These are phyloP conservation scores for Malassezia sp. DNA, from an alignment of 1,284 basidiomycete genomes.

Conservation along the genomic window DNA sequence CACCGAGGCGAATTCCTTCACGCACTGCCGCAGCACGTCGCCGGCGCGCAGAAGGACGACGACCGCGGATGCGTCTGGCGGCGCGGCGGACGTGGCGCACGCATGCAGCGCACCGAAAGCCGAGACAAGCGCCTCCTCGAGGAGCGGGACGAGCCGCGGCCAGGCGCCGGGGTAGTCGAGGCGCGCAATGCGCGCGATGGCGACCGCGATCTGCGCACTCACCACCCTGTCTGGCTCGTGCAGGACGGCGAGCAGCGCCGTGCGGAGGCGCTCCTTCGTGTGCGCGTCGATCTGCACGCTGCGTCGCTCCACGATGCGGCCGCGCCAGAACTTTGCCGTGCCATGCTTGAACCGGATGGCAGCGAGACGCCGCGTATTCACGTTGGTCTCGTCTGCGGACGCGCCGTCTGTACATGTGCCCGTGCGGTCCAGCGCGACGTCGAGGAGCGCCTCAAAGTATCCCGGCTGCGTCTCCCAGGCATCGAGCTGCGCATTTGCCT, in stretches of 20 bases:
- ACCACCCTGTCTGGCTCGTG: conserved; percentile 33
- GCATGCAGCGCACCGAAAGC: conserved; percentile 3
- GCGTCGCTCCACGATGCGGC: conserved; percentile 28
- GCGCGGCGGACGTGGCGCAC: conserved; percentile 16
- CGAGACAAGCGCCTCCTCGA: conserved; percentile 29
- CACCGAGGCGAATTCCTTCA: conserved; percentile 41
- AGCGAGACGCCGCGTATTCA: conserved; percentile 29
- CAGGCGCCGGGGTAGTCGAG: conserved; percentile 40
- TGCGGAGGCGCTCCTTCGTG: conserved; percentile 30
- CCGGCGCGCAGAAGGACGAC: conserved; percentile 32
- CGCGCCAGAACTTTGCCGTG: conserved; percentile 40
- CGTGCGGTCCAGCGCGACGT: conserved; percentile 28
- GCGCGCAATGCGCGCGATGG: conserved; percentile 36
- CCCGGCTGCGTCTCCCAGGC: conserved; percentile 29
- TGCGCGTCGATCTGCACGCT: conserved; percentile 30
- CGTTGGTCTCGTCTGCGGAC: conserved; percentile 16
- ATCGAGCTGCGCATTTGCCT: conserved; percentile 24
- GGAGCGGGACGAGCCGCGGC: conserved; percentile 31
- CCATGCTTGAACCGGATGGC: conserved; percentile 46
- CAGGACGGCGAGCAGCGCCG: conserved; percentile 29
- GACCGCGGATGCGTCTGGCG: conserved; percentile 20
- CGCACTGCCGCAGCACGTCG: conserved; percentile 29
- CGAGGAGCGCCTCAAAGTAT: conserved; percentile 32
- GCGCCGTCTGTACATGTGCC: conserved; percentile 6
- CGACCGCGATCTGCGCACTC: conserved; percentile 35